These are phyloP conservation scores for Gamsiella multidivaricata DNA, from an alignment of 192 early-diverging fungal species.

Conservation along the genomic window DNA sequence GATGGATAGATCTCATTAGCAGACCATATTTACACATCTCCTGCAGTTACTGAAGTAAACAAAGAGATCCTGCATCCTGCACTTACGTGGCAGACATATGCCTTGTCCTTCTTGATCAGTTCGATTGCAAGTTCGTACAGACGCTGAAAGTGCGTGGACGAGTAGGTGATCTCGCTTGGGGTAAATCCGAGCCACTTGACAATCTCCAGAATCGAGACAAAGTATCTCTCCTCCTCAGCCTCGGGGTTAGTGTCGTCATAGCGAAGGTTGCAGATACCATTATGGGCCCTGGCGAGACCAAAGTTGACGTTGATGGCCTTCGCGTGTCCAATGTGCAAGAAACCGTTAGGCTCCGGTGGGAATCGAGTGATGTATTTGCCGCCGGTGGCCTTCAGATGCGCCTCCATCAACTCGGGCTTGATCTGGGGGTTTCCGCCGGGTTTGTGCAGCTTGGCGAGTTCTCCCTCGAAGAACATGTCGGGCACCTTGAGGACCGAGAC, in stretches of 20 bases:
- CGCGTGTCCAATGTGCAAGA: conserved; percentile 98
- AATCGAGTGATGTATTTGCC: conserved; percentile 97
- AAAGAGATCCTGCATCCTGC: neutral
- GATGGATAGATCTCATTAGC: neutral
- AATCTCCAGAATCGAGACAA: conserved; percentile 93
- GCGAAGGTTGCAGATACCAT: conserved; percentile 90
- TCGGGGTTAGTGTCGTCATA: conserved; percentile 75
- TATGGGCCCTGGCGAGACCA: conserved; percentile 92
- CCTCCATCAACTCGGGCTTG: conserved; percentile 86
- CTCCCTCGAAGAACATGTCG: conserved; percentile 91
- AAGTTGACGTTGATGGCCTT: conserved; percentile 99
- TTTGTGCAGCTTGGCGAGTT: conserved; percentile 91
- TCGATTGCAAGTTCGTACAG: conserved; percentile 96
- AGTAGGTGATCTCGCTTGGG: conserved; percentile 93
- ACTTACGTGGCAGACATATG: conserved; percentile 68
- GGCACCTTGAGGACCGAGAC: conserved; percentile 57
- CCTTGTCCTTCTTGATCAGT: conserved; percentile 89
- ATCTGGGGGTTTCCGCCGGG: conserved; percentile 98
- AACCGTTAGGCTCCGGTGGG: conserved; percentile 99
- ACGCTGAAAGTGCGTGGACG: conserved; percentile 97
- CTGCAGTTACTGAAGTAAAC: too few relatives aligned
- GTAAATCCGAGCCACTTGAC: conserved; percentile 96
- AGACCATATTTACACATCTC: too few relatives aligned
- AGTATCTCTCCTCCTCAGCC: conserved; percentile 97
- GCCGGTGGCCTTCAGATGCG: conserved; percentile 91